A percentile compares a stretch with the other conserved stretches of the same genome.
These are phyloP conservation scores for Hypoxylon sp. DNA, from an alignment of 2,329 filamentous ascomycete genomes.

Conservation along the genomic window DNA sequence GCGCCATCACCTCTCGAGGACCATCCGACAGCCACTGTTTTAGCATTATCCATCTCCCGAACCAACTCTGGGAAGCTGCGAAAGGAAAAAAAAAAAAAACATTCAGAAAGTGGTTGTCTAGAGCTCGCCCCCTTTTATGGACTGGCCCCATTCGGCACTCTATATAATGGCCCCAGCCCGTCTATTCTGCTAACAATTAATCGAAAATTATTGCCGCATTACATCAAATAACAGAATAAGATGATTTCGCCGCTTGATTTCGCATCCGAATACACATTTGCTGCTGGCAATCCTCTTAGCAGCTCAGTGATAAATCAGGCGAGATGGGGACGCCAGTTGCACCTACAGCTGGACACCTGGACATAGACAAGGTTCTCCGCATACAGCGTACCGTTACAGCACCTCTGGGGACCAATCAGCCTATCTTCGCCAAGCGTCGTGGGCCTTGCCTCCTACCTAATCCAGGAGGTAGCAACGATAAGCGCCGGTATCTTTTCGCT, in stretches of 20 bases:
- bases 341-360: not conserved
- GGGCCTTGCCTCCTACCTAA: constrained; percentile 40
- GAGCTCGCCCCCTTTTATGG: not conserved
- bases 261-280: not conserved
- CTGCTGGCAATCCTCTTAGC: not conserved
- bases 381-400: constrained; percentile 10
- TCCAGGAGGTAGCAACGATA: constrained; percentile 45
- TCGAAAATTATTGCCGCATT: not conserved
- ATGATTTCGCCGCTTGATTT: not conserved
- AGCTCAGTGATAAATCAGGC: not conserved
- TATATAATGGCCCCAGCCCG: not conserved
- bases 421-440: constrained; percentile 37
- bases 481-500: constrained; percentile 29
- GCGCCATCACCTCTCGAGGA: not conserved
- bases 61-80: too few species aligned
- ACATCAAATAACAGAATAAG: not conserved
- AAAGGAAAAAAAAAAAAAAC: too few species aligned
- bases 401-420: constrained; percentile 8
- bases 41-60: too few species aligned
- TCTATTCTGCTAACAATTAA: not conserved
- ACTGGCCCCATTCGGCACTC: not conserved
- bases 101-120: too few species aligned
- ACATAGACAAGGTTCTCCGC: constrained; percentile 32
- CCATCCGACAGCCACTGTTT: not conserved
- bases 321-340: not conserved